Percentiles rank a stretch among this genome's conserved stretches.
Conservation (phyloP, 495 filamentous ascomycete species). For the Podospora sp. region DNA sequence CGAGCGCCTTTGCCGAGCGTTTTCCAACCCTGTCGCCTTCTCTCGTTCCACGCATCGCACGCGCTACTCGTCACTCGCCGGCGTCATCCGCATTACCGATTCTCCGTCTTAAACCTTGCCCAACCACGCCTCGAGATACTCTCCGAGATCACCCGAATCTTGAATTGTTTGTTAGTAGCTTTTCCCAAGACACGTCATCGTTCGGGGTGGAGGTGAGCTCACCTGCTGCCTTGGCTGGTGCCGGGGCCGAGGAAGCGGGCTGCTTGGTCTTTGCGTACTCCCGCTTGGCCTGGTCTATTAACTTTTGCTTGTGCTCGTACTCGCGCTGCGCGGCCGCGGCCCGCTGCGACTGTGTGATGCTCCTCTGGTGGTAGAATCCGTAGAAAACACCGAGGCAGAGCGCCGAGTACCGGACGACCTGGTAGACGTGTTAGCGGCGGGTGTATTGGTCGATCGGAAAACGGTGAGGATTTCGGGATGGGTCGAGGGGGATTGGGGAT, state of each 20-base stretch:
- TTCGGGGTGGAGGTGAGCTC: slow-evolving; percentile 21
- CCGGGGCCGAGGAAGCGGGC: slow-evolving; percentile 41
- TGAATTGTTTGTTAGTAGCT: slow-evolving; percentile 80
- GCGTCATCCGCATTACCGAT: slow-evolving; percentile 17
- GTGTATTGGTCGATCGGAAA: neutral
- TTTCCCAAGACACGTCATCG: slow-evolving; percentile 28
- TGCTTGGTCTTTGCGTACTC: slow-evolving; percentile 83
- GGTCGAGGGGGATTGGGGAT: neutral
- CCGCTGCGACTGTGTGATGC: slow-evolving; percentile 68
- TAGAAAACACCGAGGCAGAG: slow-evolving; percentile 87
- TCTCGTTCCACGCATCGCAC: neutral
- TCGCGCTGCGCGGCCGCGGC: slow-evolving; percentile 69
- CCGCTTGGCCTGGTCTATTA: slow-evolving; percentile 89
- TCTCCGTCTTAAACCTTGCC: slow-evolving; percentile 45
- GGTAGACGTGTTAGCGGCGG: slow-evolving; percentile 17
- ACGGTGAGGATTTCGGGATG: neutral
- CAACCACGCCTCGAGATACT: slow-evolving; percentile 69
- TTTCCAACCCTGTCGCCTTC: neutral
- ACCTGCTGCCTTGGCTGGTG: slow-evolving; percentile 49
- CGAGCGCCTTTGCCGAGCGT: neutral
- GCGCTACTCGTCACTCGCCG: neutral
- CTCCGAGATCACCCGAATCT: slow-evolving; percentile 86
- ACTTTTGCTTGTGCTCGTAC: slow-evolving; percentile 79
- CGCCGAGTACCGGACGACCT: slow-evolving; percentile 96
- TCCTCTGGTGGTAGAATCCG: slow-evolving; percentile 86